Evolutionary conservation across 352 stramenopile species (phyloP).

Genomic region (Albugo laibachii): DNA sequence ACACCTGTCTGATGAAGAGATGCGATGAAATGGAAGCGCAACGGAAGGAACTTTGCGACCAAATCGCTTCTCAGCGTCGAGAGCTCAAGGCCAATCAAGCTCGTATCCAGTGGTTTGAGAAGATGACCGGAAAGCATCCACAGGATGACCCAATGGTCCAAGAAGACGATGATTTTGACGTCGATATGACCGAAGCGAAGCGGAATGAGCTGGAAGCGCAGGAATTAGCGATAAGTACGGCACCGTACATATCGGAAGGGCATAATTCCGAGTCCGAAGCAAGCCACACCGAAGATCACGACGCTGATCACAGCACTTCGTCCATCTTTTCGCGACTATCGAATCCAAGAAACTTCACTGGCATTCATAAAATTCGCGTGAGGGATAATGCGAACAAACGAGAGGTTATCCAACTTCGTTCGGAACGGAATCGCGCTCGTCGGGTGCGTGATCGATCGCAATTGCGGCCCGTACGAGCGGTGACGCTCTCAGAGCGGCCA

Average conservation of each 20-base stretch:
- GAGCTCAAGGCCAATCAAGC: too few species aligned
- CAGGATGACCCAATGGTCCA: too few species aligned
- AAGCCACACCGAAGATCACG: slow-evolving; percentile 12
- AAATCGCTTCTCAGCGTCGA: too few species aligned
- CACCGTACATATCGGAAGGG: too few species aligned
- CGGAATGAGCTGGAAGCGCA: too few species aligned
- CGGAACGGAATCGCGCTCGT: slow-evolving; percentile 46
- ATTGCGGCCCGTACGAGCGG: slow-evolving; percentile 2
- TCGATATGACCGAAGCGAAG: too few species aligned
- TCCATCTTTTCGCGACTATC: slow-evolving; percentile 68
- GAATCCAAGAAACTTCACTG: slow-evolving; percentile 75
- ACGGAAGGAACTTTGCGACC: too few species aligned
- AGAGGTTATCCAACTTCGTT: slow-evolving; percentile 52
- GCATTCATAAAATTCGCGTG: slow-evolving; percentile 75
- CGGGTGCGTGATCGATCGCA: slow-evolving; percentile 26
- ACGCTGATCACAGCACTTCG: too few species aligned
- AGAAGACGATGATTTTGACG: too few species aligned
- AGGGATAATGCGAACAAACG: slow-evolving; percentile 61
- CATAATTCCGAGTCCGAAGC: slow-evolving; percentile 11
- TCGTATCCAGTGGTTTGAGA: too few species aligned
- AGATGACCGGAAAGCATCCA: too few species aligned
- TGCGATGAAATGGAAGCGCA: slow-evolving; percentile 35
- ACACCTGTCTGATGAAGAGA: slow-evolving; percentile 40
- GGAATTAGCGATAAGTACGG: too few species aligned
- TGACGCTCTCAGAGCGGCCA: slow-evolving; percentile 6